These are phyloP conservation scores for Pholiota microspora DNA, from an alignment of 768 basidiomycete genomes.

Conservation along the genomic window DNA sequence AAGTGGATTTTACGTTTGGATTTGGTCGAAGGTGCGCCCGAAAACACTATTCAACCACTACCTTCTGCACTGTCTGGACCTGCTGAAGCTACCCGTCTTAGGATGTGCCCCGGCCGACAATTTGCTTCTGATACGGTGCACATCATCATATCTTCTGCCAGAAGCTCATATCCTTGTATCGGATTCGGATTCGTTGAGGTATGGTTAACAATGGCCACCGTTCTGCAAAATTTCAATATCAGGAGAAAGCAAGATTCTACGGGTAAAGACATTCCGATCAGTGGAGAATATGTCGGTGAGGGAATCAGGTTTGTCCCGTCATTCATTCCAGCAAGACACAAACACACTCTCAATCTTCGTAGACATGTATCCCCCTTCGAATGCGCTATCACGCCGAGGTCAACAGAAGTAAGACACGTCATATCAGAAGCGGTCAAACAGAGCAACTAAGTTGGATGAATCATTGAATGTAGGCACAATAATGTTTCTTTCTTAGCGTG, in stretches of 20 bases:
- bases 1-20: background rate
- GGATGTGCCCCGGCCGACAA: background rate
- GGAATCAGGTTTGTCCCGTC: background rate
- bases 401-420: background rate
- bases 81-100: background rate
- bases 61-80: background rate
- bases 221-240: background rate
- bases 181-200: too few relatives aligned
- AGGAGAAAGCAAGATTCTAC: background rate
- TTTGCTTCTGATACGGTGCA: background rate
- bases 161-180: background rate
- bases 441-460: background rate
- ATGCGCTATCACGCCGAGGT: constrained; percentile 1
- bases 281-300: background rate
- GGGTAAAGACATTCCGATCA: background rate
- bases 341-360: background rate
- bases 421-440: background rate
- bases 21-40: constrained; percentile 1
- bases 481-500: background rate
- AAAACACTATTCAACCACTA: too few relatives aligned
- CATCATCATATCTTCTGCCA: background rate
- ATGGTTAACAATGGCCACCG: background rate
- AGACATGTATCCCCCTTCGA: background rate
- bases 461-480: background rate
- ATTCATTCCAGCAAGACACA: background rate